Base-by-base conservation (phyloP, 805 yeast species). In the Wickerhamiella allomyrinae region DNA sequence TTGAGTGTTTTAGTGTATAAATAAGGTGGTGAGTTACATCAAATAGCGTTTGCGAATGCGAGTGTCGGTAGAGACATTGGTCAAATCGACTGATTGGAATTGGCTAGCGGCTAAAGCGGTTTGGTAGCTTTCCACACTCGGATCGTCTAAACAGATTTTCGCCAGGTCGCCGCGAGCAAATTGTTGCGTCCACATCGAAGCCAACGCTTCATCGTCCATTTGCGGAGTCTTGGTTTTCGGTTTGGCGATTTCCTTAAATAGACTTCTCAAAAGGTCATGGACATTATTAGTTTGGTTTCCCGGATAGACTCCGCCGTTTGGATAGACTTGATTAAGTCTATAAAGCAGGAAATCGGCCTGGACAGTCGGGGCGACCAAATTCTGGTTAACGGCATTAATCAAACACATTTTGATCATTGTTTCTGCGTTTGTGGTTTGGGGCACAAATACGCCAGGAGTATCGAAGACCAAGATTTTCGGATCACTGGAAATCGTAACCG, bases 401-500 rank as follows among this genome's bases (percentile, higher is more conserved):
- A 86, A 60, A 1, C 82, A 68, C 29, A 87, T 65, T 2, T 77
- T 71, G 20, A 89, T 63, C 91, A 87, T 83, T 1, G 85, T 74
- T 47, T 76, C 74, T 3, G 70, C 57, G 46, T 71, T 70, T 37
- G 70, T 69, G 8, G 77, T 81, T 17, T 75, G 73, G 0, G 98
- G 97, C 10, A 85, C 60, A 44, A 84, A 74, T 3, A 91, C 87
- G 1, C 98, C 98, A 0, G 98, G 98, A 0, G 96, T 82, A 57
- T 91, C 98, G 51, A 81, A 75, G 7, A 87, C 65, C 45, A 75
- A 69, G 2, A 89, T 70, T 25, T 74, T 76, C 3, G 55, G 54
- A 0, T 91, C 87, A 22, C 67, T 67, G 9, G 64, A 59, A 11
- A 91, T 67, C 42, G 78, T 63, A 29, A 91, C 82, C 41, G 79